Evolutionary conservation across 1,139 yeast genomes (phyloP), one percentile per base, ranked within the genome.

Genomic region (Magnusiomyces sp.): DNA sequence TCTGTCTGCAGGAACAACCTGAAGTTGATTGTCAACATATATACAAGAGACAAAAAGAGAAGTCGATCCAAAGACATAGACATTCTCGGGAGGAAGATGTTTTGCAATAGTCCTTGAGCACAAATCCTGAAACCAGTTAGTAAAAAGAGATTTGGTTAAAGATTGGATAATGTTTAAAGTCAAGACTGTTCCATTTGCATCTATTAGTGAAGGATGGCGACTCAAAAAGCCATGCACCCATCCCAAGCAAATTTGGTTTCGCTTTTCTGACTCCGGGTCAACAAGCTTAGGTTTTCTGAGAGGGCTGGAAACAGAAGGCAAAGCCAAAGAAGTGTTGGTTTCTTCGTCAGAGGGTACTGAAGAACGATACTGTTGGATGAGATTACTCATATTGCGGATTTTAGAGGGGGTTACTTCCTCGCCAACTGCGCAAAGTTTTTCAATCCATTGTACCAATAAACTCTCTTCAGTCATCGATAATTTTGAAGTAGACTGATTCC

Each of bases 171-270:
- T 40, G 16, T 46, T 48, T 20, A 47, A 46, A 20, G 44, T 39
- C 14, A 50, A 29, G n/a, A 50, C 44, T 2, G 50, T 45, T 17
- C 50, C 53, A 16, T 47, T 50, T 9, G 50, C 53, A 31, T 47
- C 50, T 5, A 47, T 50, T 10, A 50, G 46, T 14, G 40, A 19
- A 10, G 53, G 46, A 19, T 50, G 53, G 11, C 53, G 48, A 17
- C 53, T 48, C n/a, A 50, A 27, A 47, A 50, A 50, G 14, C 53
- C 50, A 33, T 50, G 42, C 4, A 50, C 53, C 53, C 53, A 50
- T 9, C 53, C 50, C 16, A 50, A 31, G 34, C 50, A 50, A 13
- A 50, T 50, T 31, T 50, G 53, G 32, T 47, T 47, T 1, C 38
- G 40, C 34, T 50, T 50, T 10, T 47, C 50, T 11, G 48, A 45